Evolutionary conservation across 768 basidiomycete genomes (phyloP).

Genomic region (Hypholoma fasciculare): DNA sequence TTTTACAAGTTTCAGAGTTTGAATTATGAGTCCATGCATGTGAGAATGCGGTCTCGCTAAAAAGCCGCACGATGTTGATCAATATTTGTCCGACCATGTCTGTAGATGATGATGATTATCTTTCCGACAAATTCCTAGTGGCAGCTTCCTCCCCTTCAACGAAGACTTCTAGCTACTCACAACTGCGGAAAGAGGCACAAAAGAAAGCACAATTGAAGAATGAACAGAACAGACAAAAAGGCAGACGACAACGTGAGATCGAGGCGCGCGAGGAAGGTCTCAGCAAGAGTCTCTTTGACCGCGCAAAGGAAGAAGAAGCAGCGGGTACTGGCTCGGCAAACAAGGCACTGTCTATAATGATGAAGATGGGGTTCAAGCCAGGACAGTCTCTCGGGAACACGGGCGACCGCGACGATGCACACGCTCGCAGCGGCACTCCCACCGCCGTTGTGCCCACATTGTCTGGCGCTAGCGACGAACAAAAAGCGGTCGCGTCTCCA

Average conservation of each 20-base stretch:
- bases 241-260: conserved; percentile 65
- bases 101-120: conserved; percentile 74
- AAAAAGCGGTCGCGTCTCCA: conserved; percentile 2
- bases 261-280: conserved; percentile 80
- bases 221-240: conserved; percentile 66
- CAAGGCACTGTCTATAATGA: conserved; percentile 88
- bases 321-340: conserved; percentile 52
- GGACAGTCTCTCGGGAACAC: conserved; percentile 72
- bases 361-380: conserved; percentile 91
- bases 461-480: conserved; percentile 14
- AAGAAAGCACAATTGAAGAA: conserved; percentile 60
- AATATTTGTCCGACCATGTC: conserved; percentile 47
- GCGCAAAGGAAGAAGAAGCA: conserved; percentile 65
- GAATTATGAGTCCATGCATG: not conserved
- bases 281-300: conserved; percentile 77
- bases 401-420: conserved; percentile 16
- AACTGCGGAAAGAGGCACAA: conserved; percentile 67
- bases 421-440: not conserved
- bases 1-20: not conserved
- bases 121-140: conserved; percentile 83
- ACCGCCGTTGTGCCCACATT: not conserved
- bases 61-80: conserved; percentile 14
- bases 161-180: conserved; percentile 63
- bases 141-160: conserved; percentile 34
- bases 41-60: conserved; percentile 9